Evolutionary conservation across 1,284 basidiomycete genomes (phyloP).

Genomic region (Neonothopanus nambi): DNA sequence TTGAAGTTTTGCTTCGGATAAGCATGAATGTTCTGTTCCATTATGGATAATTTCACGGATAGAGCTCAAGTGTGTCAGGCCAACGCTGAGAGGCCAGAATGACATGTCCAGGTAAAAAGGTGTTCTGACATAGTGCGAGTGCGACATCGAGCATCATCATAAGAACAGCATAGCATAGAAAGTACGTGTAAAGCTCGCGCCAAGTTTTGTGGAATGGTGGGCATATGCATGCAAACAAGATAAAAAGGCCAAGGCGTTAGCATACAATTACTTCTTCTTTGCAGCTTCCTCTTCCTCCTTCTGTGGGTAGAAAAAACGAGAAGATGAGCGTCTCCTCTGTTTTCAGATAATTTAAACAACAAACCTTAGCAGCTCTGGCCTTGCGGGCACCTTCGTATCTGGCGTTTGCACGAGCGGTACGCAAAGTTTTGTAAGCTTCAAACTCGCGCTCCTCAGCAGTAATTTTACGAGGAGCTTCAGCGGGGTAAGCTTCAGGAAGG

Average conservation of each 20-base stretch:
- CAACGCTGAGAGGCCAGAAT: too few species aligned
- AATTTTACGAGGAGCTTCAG: constrained; percentile 92
- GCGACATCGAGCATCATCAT: constrained; percentile 14
- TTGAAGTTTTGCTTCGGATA: too few species aligned
- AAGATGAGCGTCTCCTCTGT: constrained; percentile 1
- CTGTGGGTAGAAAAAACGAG: constrained; percentile 38
- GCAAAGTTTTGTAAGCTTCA: constrained; percentile 88
- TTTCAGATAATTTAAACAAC: constrained; percentile 24
- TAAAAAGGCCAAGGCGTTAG: constrained; percentile 31
- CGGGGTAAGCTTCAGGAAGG: constrained; percentile 66
- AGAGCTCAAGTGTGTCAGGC: too few species aligned
- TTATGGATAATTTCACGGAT: too few species aligned
- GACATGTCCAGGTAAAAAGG: background rate
- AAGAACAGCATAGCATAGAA: constrained; percentile 25
- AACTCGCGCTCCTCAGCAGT: constrained; percentile 90
- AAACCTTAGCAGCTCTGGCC: constrained; percentile 75
- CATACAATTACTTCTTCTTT: constrained; percentile 81
- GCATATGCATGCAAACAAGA: constrained; percentile 30
- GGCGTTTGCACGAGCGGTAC: constrained; percentile 81
- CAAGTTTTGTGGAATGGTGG: constrained; percentile 27
- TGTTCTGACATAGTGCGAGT: background rate
- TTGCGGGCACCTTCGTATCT: constrained; percentile 90
- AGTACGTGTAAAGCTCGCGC: constrained; percentile 22
- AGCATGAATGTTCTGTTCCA: too few species aligned
- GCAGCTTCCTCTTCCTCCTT: constrained; percentile 90